Evolutionary conservation across 352 stramenopile species (phyloP).

Genomic region (Pythium biforme): DNA sequence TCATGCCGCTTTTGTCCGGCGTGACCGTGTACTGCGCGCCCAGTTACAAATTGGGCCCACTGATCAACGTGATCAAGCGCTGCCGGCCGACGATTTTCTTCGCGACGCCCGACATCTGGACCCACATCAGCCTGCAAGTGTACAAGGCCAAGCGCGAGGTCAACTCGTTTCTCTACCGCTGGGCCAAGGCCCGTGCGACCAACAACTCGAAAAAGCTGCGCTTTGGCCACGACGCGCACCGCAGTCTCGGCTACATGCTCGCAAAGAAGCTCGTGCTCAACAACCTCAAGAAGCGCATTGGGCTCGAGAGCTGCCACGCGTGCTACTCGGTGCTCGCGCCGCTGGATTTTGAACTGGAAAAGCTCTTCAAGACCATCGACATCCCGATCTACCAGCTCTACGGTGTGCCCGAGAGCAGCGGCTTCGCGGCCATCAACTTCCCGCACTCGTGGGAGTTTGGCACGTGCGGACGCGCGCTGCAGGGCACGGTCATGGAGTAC

Average conservation of each 20-base stretch:
- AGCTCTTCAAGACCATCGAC: slow-evolving; percentile 82
- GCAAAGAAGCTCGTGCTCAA: slow-evolving; percentile 79
- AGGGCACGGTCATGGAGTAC: slow-evolving; percentile 55
- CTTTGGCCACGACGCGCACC: slow-evolving; percentile 45
- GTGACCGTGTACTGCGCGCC: slow-evolving; percentile 62
- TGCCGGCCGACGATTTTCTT: slow-evolving; percentile 78
- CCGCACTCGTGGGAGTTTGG: slow-evolving; percentile 75
- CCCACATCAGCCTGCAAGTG: slow-evolving; percentile 62
- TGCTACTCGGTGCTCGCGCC: slow-evolving; percentile 79
- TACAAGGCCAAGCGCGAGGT: slow-evolving; percentile 74
- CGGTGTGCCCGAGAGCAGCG: slow-evolving; percentile 60
- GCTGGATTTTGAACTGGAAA: slow-evolving; percentile 77
- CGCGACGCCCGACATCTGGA: slow-evolving; percentile 69
- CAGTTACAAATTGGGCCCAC: slow-evolving; percentile 33
- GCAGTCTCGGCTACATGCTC: slow-evolving; percentile 74
- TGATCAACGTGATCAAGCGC: slow-evolving; percentile 52
- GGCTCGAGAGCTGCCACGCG: slow-evolving; percentile 64
- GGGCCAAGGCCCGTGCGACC: slow-evolving; percentile 75
- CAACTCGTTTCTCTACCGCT: slow-evolving; percentile 68
- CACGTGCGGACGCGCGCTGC: slow-evolving; percentile 55
- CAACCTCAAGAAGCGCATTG: slow-evolving; percentile 77
- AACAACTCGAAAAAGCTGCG: slow-evolving; percentile 81
- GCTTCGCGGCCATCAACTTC: slow-evolving; percentile 73
- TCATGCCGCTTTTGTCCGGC: slow-evolving; percentile 61
- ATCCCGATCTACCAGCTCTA: slow-evolving; percentile 81